Evolutionary conservation across 331 rosid genomes (phyloP).

Genomic region (Malus hybrid): DNA sequence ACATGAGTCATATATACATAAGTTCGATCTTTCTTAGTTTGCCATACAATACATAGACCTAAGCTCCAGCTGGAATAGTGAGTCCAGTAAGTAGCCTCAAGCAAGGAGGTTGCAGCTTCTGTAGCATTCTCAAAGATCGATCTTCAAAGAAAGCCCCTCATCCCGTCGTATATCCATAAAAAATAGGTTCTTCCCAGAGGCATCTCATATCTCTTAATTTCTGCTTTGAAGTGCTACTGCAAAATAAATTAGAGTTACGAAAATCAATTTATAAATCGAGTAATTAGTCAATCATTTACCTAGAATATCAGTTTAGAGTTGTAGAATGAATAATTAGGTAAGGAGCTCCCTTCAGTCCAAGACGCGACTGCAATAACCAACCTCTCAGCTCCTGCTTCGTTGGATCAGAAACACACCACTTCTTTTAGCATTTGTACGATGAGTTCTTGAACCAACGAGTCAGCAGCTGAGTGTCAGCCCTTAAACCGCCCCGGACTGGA

Average conservation of each 20-base stretch:
- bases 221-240: background rate
- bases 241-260: background rate
- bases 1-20: too few relatives aligned
- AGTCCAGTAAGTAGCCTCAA: background rate
- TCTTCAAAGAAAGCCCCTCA: background rate
- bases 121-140: background rate
- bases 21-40: background rate
- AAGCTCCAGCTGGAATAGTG: background rate
- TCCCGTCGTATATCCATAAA: background rate
- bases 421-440: background rate
- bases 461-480: slow-evolving; percentile 72
- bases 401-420: slow-evolving; percentile 70
- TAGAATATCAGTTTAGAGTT: background rate
- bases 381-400: slow-evolving; percentile 82
- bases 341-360: slow-evolving; percentile 99
- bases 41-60: background rate
- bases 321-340: background rate
- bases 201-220: background rate
- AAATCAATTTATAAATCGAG: background rate
- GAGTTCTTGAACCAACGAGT: slow-evolving; percentile 80
- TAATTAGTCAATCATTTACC: background rate
- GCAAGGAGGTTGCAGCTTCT: background rate
- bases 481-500: slow-evolving; percentile 64
- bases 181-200: background rate
- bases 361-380: slow-evolving; percentile 60